Evolutionary conservation across 208 protist species (phyloP).

Genomic region (Zelonia costaricensis): DNA sequence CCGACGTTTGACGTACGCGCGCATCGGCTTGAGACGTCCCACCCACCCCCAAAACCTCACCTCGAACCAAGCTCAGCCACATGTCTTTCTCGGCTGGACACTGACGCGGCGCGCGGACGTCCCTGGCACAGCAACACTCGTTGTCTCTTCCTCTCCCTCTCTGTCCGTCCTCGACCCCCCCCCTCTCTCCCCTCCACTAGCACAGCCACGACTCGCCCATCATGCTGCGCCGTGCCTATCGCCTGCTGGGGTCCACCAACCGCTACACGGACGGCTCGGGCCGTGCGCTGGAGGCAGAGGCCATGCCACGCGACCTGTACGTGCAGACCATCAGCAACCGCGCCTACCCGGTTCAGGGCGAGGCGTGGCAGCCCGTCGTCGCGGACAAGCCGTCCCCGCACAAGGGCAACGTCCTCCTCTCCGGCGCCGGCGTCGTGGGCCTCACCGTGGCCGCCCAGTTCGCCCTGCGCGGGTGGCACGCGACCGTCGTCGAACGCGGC

Average conservation of each 20-base stretch:
- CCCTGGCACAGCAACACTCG: too few species aligned
- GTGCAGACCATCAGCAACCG: constrained; percentile 86
- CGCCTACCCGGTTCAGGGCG: constrained; percentile 76
- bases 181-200: not conserved
- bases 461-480: constrained; percentile 84
- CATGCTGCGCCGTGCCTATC: constrained; percentile 55
- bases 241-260: constrained; percentile 70
- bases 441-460: constrained; percentile 68
- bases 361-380: constrained; percentile 85
- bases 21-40: too few species aligned
- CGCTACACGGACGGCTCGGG: constrained; percentile 89
- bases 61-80: too few species aligned
- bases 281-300: constrained; percentile 56
- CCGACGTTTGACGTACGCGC: too few species aligned
- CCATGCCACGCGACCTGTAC: constrained; percentile 67
- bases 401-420: constrained; percentile 86
- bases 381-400: constrained; percentile 62
- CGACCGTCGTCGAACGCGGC: constrained; percentile 74
- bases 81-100: too few species aligned
- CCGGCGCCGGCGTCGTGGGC: constrained; percentile 86
- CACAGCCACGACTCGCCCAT: not conserved
- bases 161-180: too few species aligned
- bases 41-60: too few species aligned
- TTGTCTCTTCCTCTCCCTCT: too few species aligned
- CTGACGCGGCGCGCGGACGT: too few species aligned